A percentile compares a stretch with the other conserved stretches of the same genome.
phyloP scores from a whole-genome alignment of 345 rosid species.

The Microthlaspi erraticum region DNA sequence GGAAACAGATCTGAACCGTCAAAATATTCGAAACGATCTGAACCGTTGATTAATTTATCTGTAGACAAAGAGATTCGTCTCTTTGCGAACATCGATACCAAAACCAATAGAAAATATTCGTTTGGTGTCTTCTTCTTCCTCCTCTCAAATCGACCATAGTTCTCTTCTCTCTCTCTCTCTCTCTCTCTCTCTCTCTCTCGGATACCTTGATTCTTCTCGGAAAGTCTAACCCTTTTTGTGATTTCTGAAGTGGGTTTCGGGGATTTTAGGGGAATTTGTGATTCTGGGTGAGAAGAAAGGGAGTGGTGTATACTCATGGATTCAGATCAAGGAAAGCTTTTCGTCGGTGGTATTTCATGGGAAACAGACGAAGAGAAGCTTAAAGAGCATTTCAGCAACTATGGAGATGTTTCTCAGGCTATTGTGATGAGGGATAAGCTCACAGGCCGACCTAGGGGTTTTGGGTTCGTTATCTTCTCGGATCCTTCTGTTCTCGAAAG shows the following conservation, averaged over 20 bases:
- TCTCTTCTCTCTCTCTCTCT: background rate
- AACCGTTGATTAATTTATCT: conserved; percentile 24
- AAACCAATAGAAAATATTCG: conserved; percentile 38
- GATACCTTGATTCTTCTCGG: conserved; percentile 6
- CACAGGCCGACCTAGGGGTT: conserved; percentile 77
- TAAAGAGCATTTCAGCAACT: conserved; percentile 64
- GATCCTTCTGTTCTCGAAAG: conserved; percentile 68
- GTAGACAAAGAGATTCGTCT: conserved; percentile 31
- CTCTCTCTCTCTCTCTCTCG: background rate
- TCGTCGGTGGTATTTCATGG: conserved; percentile 91
- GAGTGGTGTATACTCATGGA: conserved; percentile 49
- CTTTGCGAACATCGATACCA: conserved; percentile 24
- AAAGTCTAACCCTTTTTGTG: conserved; percentile 17
- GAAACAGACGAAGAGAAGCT: conserved; percentile 80
- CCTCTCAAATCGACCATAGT: conserved; percentile 24
- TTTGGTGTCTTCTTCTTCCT: conserved; percentile 22
- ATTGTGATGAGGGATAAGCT: conserved; percentile 73
- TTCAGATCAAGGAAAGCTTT: conserved; percentile 84
- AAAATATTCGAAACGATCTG: background rate
- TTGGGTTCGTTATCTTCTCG: conserved; percentile 79
- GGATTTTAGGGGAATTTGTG: background rate
- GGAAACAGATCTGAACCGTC: conserved; percentile 27
- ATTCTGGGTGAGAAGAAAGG: conserved; percentile 18
- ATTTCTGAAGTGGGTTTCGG: background rate
- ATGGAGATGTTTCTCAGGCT: conserved; percentile 68